phyloP scores from a whole-genome alignment of 768 basidiomycete species.

The Calocybe gangraenosa region DNA sequence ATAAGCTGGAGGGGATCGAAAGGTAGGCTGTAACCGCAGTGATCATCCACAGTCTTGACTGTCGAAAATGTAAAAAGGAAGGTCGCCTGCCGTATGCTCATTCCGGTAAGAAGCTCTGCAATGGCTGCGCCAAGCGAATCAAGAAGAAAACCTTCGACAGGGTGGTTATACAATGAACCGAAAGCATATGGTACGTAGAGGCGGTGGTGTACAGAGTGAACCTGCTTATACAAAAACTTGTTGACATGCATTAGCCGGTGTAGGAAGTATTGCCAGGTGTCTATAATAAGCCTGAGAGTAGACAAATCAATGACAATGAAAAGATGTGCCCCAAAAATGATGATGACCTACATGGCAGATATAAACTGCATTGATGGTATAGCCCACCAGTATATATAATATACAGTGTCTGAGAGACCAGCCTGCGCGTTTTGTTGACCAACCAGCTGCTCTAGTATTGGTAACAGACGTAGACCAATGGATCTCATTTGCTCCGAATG shows the following conservation, averaged over 20 bases:
- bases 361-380: conserved; percentile 72
- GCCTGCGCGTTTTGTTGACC: conserved; percentile 40
- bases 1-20: conserved; percentile 90
- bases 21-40: conserved; percentile 86
- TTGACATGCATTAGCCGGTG: conserved; percentile 91
- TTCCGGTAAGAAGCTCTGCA: conserved; percentile 62
- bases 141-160: conserved; percentile 87
- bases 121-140: conserved; percentile 79
- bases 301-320: not conserved
- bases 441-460: conserved; percentile 31
- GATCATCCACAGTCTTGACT: conserved; percentile 93
- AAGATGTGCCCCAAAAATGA: not conserved
- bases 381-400: conserved; percentile 90
- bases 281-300: conserved; percentile 74
- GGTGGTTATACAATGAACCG: conserved; percentile 97
- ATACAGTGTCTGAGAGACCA: conserved; percentile 37
- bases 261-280: conserved; percentile 98
- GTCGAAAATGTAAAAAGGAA: conserved; percentile 82
- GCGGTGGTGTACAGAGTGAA: conserved; percentile 94
- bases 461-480: conserved; percentile 35
- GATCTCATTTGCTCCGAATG: conserved; percentile 42
- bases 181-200: conserved; percentile 97
- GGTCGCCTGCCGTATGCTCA: conserved; percentile 80
- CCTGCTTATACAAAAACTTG: conserved; percentile 84
- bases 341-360: conserved; percentile 73